Conservation (phyloP, 2,329 filamentous ascomycete species). For the Colletotrichum lindemuthianum region DNA sequence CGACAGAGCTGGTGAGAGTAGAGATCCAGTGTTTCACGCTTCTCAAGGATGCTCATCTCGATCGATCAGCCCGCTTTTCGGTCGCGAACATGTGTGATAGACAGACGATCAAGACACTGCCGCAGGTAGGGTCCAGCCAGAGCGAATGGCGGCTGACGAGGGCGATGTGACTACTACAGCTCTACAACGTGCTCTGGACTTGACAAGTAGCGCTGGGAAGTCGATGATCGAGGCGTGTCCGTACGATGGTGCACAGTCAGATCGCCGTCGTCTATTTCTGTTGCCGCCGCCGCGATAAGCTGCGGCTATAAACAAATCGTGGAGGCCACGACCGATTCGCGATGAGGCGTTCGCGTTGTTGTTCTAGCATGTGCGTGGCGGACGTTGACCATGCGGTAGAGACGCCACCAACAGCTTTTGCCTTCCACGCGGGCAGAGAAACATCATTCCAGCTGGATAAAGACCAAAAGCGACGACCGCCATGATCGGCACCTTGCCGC, state of each 20-base stretch:
- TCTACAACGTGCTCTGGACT: neutral
- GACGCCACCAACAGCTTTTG: constrained; percentile 12
- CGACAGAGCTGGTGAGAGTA: neutral
- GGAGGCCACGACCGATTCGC: neutral
- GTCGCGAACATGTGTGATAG: constrained; percentile 5
- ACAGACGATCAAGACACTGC: neutral
- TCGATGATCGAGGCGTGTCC: neutral
- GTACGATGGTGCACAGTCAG: constrained; percentile 18
- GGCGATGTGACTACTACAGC: too few species aligned
- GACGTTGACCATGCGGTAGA: constrained; percentile 3
- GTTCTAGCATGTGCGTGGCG: constrained; percentile 6
- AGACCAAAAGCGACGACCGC: constrained; percentile 6
- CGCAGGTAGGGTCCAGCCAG: neutral
- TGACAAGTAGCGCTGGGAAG: too few species aligned
- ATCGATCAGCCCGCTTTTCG: too few species aligned
- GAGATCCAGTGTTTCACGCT: too few species aligned
- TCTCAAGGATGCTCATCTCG: too few species aligned
- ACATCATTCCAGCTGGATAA: neutral
- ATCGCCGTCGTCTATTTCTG: neutral
- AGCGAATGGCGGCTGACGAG: neutral
- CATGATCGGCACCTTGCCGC: constrained; percentile 15
- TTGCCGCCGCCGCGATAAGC: neutral
- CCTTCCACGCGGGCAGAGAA: neutral
- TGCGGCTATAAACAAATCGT: constrained; percentile 8
- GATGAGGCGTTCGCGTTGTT: neutral